phyloP scores from a whole-genome alignment of 768 basidiomycete genomes.

The Lepiota venenata region DNA sequence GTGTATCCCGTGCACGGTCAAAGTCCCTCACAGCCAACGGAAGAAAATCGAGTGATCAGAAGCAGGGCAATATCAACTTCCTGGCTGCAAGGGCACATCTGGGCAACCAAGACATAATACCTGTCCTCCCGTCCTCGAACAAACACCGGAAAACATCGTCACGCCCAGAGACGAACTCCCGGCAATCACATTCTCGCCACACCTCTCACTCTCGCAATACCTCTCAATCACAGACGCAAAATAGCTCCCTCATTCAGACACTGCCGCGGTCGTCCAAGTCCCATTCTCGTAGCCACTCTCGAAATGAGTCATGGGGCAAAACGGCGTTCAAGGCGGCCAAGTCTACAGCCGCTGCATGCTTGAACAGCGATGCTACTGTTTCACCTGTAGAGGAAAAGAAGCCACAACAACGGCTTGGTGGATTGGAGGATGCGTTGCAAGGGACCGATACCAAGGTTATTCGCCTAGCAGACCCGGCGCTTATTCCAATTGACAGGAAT shows the following conservation, averaged over 20 bases:
- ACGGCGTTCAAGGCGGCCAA: constrained; percentile 39
- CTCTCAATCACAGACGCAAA: constrained; percentile 7
- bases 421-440: constrained; percentile 37
- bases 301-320: constrained; percentile 41
- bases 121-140: constrained; percentile 26
- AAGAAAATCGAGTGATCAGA: constrained; percentile 19
- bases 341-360: constrained; percentile 22
- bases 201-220: neutral
- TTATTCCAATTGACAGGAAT: constrained; percentile 23
- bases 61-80: constrained; percentile 46
- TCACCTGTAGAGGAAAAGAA: constrained; percentile 15
- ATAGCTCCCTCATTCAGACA: constrained; percentile 3
- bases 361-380: neutral
- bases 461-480: constrained; percentile 39
- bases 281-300: constrained; percentile 30
- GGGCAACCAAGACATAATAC: constrained; percentile 58
- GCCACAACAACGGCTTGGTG: constrained; percentile 4
- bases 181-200: neutral
- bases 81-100: constrained; percentile 65
- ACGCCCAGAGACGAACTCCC: neutral
- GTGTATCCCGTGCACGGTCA: constrained; percentile 58
- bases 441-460: constrained; percentile 39
- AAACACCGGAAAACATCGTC: constrained; percentile 6
- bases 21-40: constrained; percentile 48
- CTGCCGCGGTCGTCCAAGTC: constrained; percentile 9